phyloP scores from a whole-genome alignment of 2,329 filamentous ascomycete species.

The Hypocrella siamensis region DNA sequence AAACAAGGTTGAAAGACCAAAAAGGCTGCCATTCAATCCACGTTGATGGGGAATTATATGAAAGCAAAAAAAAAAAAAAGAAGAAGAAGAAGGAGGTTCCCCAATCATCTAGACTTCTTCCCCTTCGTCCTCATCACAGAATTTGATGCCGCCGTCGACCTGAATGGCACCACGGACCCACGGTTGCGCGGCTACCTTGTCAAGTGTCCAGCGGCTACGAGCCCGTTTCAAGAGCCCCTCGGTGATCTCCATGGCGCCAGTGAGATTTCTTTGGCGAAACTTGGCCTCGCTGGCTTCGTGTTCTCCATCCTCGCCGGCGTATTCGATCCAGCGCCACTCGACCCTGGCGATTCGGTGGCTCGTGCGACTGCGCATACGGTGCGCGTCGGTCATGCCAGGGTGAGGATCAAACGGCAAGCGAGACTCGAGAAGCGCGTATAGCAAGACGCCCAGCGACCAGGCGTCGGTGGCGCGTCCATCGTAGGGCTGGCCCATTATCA shows the following conservation, averaged over 20 bases:
- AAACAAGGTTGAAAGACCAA: not conserved
- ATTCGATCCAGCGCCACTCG: slow-evolving; percentile 90
- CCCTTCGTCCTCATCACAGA: slow-evolving; percentile 42
- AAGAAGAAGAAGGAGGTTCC: not conserved
- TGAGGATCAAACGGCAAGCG: slow-evolving; percentile 83
- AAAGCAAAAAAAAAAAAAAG: not conserved
- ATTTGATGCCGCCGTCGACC: slow-evolving; percentile 45
- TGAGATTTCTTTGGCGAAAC: slow-evolving; percentile 47
- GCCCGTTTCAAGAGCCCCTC: slow-evolving; percentile 75
- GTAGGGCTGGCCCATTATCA: slow-evolving; percentile 88
- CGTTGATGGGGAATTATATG: not conserved
- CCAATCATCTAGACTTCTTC: slow-evolving; percentile 27
- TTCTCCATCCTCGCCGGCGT: slow-evolving; percentile 69
- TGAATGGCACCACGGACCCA: slow-evolving; percentile 68
- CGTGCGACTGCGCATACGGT: slow-evolving; percentile 63
- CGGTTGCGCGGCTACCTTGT: slow-evolving; percentile 52
- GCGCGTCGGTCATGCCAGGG: slow-evolving; percentile 61
- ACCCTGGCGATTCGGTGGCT: slow-evolving; percentile 90
- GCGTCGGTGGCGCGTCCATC: slow-evolving; percentile 85
- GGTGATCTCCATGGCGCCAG: slow-evolving; percentile 65
- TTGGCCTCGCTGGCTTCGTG: slow-evolving; percentile 54
- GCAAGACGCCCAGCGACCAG: slow-evolving; percentile 85
- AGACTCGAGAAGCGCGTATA: slow-evolving; percentile 90
- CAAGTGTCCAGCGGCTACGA: slow-evolving; percentile 59
- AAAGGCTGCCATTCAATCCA: not conserved